A percentile compares a stretch with the other conserved stretches of the same genome.
These are phyloP conservation scores for Primulina eburnea DNA, from an alignment of 257 asterid species.

Conservation along the genomic window DNA sequence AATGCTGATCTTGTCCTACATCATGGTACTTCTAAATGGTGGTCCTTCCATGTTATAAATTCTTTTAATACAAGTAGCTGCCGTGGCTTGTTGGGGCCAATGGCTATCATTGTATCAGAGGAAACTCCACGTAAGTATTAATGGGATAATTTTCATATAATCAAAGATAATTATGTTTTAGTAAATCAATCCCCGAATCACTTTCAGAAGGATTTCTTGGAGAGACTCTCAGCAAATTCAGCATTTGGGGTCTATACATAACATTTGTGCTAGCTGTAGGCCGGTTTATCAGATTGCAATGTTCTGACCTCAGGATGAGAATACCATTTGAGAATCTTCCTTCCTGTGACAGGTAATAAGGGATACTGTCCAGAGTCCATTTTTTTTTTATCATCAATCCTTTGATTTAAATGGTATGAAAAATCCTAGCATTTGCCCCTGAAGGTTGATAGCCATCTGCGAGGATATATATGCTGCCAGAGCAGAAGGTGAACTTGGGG, in stretches of 20 bases:
- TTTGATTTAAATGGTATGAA: neutral
- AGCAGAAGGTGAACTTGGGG: constrained; percentile 97
- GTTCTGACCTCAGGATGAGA: constrained; percentile 96
- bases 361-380: neutral
- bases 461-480: constrained; percentile 98
- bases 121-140: constrained; percentile 93
- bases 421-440: constrained; percentile 17
- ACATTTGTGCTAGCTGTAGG: constrained; percentile 99
- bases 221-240: constrained; percentile 97
- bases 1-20: constrained; percentile 77
- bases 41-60: constrained; percentile 86
- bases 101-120: constrained; percentile 94
- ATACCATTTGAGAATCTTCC: constrained; percentile 99
- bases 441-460: constrained; percentile 92
- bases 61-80: constrained; percentile 52
- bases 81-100: constrained; percentile 75
- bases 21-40: constrained; percentile 63
- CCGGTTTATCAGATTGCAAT: constrained; percentile 91
- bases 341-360: constrained; percentile 90
- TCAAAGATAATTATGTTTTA: neutral
- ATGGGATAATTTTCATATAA: neutral
- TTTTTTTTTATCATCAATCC: neutral
- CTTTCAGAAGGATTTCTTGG: constrained; percentile 97
- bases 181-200: constrained; percentile 20
- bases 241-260: constrained; percentile 98